These are phyloP conservation scores for Cerioporus squamosus DNA, from an alignment of 1,284 basidiomycete genomes.

Conservation along the genomic window DNA sequence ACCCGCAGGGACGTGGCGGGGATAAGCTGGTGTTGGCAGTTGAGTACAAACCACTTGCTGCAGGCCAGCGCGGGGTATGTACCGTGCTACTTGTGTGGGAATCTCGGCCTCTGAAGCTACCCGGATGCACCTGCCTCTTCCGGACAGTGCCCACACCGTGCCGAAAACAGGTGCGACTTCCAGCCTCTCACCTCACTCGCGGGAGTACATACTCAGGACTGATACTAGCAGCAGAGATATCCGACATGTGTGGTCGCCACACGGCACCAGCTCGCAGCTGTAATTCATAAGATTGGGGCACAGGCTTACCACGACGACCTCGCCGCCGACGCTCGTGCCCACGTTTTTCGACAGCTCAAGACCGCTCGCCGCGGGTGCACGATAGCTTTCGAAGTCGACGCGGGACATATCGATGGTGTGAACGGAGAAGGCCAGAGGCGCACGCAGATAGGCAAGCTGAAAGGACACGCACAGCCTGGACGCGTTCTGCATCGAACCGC, in stretches of 20 bases:
- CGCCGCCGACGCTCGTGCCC: background rate
- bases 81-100: conserved; percentile 10
- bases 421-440: conserved; percentile 13
- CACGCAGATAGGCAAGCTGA: conserved; percentile 8
- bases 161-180: background rate
- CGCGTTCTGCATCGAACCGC: background rate
- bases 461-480: conserved; percentile 8
- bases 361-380: conserved; percentile 11
- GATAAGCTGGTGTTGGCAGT: conserved; percentile 9
- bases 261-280: too few relatives aligned
- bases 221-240: too few relatives aligned
- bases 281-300: too few relatives aligned
- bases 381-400: background rate
- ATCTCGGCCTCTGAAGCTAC: conserved; percentile 13
- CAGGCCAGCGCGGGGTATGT: conserved; percentile 5
- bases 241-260: too few relatives aligned
- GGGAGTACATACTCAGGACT: too few relatives aligned
- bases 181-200: background rate
- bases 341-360: conserved; percentile 1
- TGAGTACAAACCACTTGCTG: background rate
- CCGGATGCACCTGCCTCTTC: conserved; percentile 13
- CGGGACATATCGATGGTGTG: conserved; percentile 18
- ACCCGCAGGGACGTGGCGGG: conserved; percentile 25
- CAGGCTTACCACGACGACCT: background rate
- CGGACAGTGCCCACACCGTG: conserved; percentile 4